Base-by-base conservation (phyloP, 2,329 filamentous ascomycete species). In the Verticillium nubilum region DNA sequence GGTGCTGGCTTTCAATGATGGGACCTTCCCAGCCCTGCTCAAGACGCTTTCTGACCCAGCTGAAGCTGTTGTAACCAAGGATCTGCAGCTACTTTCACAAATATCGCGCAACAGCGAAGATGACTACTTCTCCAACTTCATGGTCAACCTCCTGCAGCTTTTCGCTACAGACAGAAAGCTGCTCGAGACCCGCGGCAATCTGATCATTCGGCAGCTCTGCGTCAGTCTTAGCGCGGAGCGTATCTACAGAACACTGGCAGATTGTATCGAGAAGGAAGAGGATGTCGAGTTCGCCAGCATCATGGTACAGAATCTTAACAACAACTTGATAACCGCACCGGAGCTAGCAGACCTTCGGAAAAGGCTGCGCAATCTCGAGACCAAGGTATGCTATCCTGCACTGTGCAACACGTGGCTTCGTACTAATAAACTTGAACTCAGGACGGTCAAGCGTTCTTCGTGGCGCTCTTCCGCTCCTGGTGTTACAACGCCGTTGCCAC, bases 261-360 rank as follows among this genome's bases (percentile, higher is more conserved):
- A 99, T 67, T 97, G 95, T 66, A 90, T 99, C 10, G 95, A 98
- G 73, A 96, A 93, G 70, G 95, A 99, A 73, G 95, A 98, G 75
- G 95, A 99, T 71, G 86, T 99, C 50, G 96, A 99, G 72, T 99
- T 99, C 74, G 94, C 95, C 17, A 97, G 94, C 71, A 98, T 99
- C 67, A 99, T 99, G 95, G 92, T 99, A 29, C 95, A 99, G 73
- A 98, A 98, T 68, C 81, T 99, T 57, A 99, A 99, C 77, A 99
- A 99, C 74, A 99, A 99, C 68, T 86, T 99, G 58, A 97, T 99
- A 65, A 99, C 96, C 1, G 95, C 96, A 0, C 95, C 96, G 1
- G 93, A 99, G 73, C 80, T 99, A 29, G 87, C 91, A 1, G 96
- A 98, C 67, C 80, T 99, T 63, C 86, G 95, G 53, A 97, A 97